Evolutionary conservation across 345 rosid species (phyloP).

Genomic region (Xanthoceras sorbifolium): DNA sequence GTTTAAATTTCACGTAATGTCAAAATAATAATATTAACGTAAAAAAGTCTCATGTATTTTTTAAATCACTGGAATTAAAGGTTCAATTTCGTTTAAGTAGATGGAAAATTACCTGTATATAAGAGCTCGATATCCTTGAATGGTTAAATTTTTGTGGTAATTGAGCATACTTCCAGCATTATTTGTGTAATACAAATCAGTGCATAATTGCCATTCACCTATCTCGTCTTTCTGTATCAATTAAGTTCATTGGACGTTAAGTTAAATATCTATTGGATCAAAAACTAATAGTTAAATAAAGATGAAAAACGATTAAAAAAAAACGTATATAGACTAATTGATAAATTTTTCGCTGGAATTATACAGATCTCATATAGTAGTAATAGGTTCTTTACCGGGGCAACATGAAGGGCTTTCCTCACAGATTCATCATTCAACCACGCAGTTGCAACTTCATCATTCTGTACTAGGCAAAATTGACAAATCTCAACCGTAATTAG

Average conservation of each 20-base stretch:
- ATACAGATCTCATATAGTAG: too few relatives aligned
- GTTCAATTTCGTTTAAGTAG: background rate
- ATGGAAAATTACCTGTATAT: slow-evolving; percentile 48
- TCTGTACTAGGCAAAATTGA: slow-evolving; percentile 21
- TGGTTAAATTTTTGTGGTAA: slow-evolving; percentile 47
- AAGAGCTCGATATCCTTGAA: slow-evolving; percentile 50
- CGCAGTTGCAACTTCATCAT: slow-evolving; percentile 37
- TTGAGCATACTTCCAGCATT: slow-evolving; percentile 51
- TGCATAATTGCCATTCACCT: slow-evolving; percentile 56
- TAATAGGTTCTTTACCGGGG: slow-evolving; percentile 21
- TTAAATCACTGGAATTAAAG: too few relatives aligned
- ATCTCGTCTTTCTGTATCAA: slow-evolving; percentile 23
- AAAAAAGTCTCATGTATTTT: too few relatives aligned
- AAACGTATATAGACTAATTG: background rate
- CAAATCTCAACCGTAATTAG: too few relatives aligned
- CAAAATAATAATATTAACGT: too few relatives aligned
- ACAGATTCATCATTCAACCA: slow-evolving; percentile 47
- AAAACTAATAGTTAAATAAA: too few relatives aligned
- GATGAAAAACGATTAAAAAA: too few relatives aligned
- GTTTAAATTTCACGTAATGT: too few relatives aligned
- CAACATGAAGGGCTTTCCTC: slow-evolving; percentile 47
- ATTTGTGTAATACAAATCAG: slow-evolving; percentile 25
- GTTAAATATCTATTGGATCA: too few relatives aligned
- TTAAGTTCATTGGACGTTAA: background rate
- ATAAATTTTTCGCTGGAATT: too few relatives aligned